Evolutionary conservation across 2,329 filamentous ascomycete genomes (phyloP).

Genomic region (Pseudogymnoascus sp.): DNA sequence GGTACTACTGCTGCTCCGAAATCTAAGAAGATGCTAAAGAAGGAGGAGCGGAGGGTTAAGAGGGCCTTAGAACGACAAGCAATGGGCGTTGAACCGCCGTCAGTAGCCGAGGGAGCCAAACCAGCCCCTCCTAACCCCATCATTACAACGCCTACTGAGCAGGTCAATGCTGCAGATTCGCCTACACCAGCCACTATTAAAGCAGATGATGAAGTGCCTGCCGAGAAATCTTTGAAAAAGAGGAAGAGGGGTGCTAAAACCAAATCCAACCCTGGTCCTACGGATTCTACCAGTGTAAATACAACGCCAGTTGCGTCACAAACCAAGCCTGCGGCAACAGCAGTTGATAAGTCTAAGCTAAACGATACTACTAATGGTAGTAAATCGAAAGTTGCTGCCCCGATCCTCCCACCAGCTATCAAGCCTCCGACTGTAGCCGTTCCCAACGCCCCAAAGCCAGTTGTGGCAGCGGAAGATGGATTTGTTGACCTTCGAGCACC

Average conservation of each 20-base stretch:
- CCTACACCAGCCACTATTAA: neutral
- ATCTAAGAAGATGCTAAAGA: neutral
- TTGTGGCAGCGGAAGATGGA: neutral
- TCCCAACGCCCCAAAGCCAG: neutral
- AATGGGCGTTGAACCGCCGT: neutral
- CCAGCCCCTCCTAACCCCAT: neutral
- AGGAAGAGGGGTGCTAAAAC: constrained; percentile 1
- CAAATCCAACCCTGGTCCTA: neutral
- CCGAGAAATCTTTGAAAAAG: neutral
- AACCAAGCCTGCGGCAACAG: neutral
- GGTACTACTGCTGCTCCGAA: neutral
- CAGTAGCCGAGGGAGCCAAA: neutral
- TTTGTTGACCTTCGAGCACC: constrained; percentile 1
- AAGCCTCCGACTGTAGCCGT: neutral
- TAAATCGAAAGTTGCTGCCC: neutral
- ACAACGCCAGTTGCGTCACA: neutral
- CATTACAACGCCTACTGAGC: neutral
- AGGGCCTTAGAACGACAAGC: neutral
- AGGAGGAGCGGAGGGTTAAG: neutral
- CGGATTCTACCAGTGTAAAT: neutral
- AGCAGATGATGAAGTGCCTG: neutral
- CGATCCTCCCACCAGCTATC: neutral
- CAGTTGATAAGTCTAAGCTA: neutral
- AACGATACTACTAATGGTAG: neutral
- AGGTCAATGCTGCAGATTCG: neutral